phyloP scores from a whole-genome alignment of 1,139 yeast species.

The Kurtzmaniella quercitrusa region DNA sequence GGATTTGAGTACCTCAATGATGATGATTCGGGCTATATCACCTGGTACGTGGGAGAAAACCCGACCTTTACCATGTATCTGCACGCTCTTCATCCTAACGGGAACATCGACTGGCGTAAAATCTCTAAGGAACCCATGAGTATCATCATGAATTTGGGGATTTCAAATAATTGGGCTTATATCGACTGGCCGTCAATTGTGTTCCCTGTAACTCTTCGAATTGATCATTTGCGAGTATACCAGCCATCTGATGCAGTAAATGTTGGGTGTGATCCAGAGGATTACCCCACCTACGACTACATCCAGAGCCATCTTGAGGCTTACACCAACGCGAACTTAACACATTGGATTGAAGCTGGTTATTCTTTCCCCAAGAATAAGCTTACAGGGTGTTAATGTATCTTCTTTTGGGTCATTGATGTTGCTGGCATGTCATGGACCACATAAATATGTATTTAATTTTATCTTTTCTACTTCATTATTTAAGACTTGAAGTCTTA shows the following conservation, averaged over 20 bases:
- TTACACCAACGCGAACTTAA: constrained; percentile 58
- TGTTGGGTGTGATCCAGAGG: constrained; percentile 72
- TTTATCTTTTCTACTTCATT: too few relatives aligned
- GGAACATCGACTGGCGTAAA: constrained; percentile 72
- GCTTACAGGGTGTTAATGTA: background rate
- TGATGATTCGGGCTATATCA: constrained; percentile 61
- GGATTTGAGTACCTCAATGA: constrained; percentile 78
- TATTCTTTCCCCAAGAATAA: constrained; percentile 54
- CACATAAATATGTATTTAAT: too few relatives aligned
- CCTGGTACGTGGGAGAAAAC: constrained; percentile 75
- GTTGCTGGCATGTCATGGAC: too few relatives aligned
- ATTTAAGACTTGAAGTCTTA: too few relatives aligned
- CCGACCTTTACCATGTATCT: constrained; percentile 64
- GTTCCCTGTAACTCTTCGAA: constrained; percentile 65
- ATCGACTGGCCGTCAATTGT: constrained; percentile 69
- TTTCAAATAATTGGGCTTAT: constrained; percentile 79
- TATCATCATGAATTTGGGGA: constrained; percentile 69
- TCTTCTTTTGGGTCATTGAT: too few relatives aligned
- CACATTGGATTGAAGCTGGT: constrained; percentile 66
- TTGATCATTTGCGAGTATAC: constrained; percentile 77
- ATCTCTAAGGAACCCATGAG: constrained; percentile 87
- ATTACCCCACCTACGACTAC: constrained; percentile 71
- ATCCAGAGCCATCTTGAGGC: constrained; percentile 61
- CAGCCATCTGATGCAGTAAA: constrained; percentile 56
- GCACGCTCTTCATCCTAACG: constrained; percentile 71